phyloP scores from a whole-genome alignment of 2,329 filamentous ascomycete species.

The Ascochyta viciae-villosae region DNA sequence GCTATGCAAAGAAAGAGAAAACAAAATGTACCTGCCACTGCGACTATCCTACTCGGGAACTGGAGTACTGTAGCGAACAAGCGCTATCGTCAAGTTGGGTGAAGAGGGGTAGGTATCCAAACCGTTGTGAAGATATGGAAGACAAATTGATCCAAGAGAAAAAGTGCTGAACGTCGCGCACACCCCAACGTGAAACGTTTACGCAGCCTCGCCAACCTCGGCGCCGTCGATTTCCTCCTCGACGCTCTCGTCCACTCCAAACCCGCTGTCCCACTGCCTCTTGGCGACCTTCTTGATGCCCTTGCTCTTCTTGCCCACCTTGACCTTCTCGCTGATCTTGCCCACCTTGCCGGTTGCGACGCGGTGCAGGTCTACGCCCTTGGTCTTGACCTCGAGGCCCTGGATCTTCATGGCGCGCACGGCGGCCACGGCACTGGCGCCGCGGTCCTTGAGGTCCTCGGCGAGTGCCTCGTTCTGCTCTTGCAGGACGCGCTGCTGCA shows the following conservation, averaged over 20 bases:
- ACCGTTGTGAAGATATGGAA: background rate
- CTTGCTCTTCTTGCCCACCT: slow-evolving; percentile 41
- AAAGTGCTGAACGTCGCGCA: background rate
- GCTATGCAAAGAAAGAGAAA: slow-evolving; percentile 12
- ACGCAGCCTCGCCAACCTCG: slow-evolving; percentile 12
- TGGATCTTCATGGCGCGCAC: slow-evolving; percentile 45
- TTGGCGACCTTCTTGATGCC: slow-evolving; percentile 33
- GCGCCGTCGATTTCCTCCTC: slow-evolving; percentile 14
- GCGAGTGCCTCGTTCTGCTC: slow-evolving; percentile 41
- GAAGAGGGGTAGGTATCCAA: background rate
- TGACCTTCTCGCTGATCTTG: slow-evolving; percentile 43
- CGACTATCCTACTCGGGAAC: no score
- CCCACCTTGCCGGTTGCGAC: slow-evolving; percentile 39
- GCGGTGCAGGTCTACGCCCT: slow-evolving; percentile 33
- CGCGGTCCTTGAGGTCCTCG: slow-evolving; percentile 37
- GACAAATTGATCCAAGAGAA: slow-evolving; percentile 6
- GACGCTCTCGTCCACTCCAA: slow-evolving; percentile 37
- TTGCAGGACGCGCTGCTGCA: slow-evolving; percentile 36
- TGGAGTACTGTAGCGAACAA: no score
- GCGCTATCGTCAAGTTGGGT: no score
- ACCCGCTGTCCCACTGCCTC: slow-evolving; percentile 45
- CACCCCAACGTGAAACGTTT: no score
- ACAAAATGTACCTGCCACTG: no score
- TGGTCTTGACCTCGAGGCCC: slow-evolving; percentile 40
- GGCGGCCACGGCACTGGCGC: slow-evolving; percentile 36